These are phyloP conservation scores for Solanum lignicaule DNA, from an alignment of 257 asterid species.

Conservation along the genomic window DNA sequence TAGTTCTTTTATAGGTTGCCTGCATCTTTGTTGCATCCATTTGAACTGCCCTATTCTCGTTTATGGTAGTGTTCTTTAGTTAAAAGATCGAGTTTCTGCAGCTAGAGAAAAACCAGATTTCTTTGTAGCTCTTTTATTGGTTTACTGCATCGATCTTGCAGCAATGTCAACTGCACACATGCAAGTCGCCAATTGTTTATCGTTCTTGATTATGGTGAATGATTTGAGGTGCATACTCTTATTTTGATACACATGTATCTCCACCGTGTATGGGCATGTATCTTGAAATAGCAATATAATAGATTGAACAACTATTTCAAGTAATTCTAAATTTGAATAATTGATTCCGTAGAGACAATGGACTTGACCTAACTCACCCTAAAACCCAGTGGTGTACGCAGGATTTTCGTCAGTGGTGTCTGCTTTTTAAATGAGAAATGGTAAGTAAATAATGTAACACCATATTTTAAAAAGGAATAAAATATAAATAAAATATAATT, in stretches of 20 bases:
- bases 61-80: not conserved
- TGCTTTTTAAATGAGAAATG: not conserved
- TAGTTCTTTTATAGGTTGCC: not conserved
- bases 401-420: no score
- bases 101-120: not conserved
- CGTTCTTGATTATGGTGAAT: not conserved
- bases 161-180: not conserved
- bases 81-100: not conserved
- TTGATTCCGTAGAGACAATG: not conserved
- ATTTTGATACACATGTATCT: not conserved
- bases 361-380: not conserved
- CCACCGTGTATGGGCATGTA: not conserved
- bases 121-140: not conserved
- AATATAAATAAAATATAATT: no score
- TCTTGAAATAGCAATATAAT: not conserved
- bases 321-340: not conserved
- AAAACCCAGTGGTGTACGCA: not conserved
- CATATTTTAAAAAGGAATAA: not conserved
- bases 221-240: not conserved
- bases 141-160: not conserved
- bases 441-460: not conserved
- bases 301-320: not conserved
- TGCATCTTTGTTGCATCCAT: not conserved
- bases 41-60: not conserved
- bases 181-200: not conserved